phyloP scores from a whole-genome alignment of 2,329 filamentous ascomycete genomes.

The Ophidiomyces ophidiicola region DNA sequence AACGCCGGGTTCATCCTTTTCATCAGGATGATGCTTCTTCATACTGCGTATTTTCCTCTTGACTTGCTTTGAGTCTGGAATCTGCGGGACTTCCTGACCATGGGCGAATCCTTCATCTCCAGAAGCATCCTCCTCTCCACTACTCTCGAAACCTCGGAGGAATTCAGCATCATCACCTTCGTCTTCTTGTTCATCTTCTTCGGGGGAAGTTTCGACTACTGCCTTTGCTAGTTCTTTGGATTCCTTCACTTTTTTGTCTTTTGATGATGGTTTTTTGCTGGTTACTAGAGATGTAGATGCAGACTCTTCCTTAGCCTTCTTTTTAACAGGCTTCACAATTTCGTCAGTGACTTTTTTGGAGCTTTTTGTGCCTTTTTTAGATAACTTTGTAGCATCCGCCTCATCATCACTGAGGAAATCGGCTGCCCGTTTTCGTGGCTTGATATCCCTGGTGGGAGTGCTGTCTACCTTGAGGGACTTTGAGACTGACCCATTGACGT shows the following conservation, averaged over 20 bases:
- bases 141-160: conserved; percentile 45
- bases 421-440: conserved; percentile 37
- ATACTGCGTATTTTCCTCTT: conserved; percentile 41
- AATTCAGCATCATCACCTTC: conserved; percentile 43
- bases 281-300: conserved; percentile 10
- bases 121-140: conserved; percentile 38
- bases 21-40: conserved; percentile 34
- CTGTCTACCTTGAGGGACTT: conserved; percentile 24
- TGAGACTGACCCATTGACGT: conserved; percentile 16
- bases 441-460: conserved; percentile 26
- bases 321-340: conserved; percentile 31
- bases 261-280: conserved; percentile 15
- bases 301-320: conserved; percentile 29
- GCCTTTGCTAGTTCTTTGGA: conserved; percentile 16
- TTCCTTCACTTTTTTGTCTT: conserved; percentile 22
- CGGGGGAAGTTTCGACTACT: conserved; percentile 9
- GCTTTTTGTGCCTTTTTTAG: conserved; percentile 38
- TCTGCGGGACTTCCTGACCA: conserved; percentile 32
- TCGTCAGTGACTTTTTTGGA: conserved; percentile 28
- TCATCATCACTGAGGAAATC: conserved; percentile 38
- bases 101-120: conserved; percentile 37
- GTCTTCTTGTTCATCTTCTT: conserved; percentile 23
- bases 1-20: conserved; percentile 50
- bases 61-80: conserved; percentile 36
- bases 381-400: conserved; percentile 22